Base-by-base conservation (phyloP, 306 rosid species). In the Trifolium repens region DNA sequence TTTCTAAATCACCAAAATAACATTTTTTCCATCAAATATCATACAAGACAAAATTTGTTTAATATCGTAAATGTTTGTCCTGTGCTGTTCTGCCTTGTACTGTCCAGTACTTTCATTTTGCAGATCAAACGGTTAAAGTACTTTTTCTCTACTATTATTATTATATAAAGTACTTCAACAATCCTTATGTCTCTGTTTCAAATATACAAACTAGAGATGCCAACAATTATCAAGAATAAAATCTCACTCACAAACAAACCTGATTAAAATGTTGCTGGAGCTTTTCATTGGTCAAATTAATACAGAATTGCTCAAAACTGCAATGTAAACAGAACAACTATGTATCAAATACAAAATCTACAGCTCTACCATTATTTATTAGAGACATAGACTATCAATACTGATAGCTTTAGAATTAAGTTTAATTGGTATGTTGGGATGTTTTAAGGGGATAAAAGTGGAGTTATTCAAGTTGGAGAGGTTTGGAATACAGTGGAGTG, bases 301-400 rank as follows among this genome's bases (percentile, higher is more conserved):
- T 96, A 84, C 99, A 96, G 64, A 96, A 92, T 86, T 96, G 99
- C 90, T 96, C 99, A 81, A 96, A 96, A 84, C 99, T 96, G 88
- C 81, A 81, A 83, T 43, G 68, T 68, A 69, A 77, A 78, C 24
- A 74, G 44, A 55, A 67, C 24, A 50, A 69, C 16, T 4, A 68
- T 58, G 78, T 16, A 74, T 84, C 55, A 79, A 46, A 67, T 57
- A 32, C 11, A 7, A 61, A 67, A 63, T 72, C 30, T 42, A 15
- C 17, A 72, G 55, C 72, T 54, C 55, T 16, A 30, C 43, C 43
- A 46, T 4, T 46, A 68, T 17, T 47, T 53, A 68, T 50, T 50
- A 39, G 44, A 68, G 79, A 57, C 55, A 19, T 69, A 55, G 22
- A 76, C 73, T 72, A 73, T 40, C 34, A 13, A 62, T 42, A 58